phyloP scores from a whole-genome alignment of 257 asterid genomes.

The Phtheirospermum japonicum region DNA sequence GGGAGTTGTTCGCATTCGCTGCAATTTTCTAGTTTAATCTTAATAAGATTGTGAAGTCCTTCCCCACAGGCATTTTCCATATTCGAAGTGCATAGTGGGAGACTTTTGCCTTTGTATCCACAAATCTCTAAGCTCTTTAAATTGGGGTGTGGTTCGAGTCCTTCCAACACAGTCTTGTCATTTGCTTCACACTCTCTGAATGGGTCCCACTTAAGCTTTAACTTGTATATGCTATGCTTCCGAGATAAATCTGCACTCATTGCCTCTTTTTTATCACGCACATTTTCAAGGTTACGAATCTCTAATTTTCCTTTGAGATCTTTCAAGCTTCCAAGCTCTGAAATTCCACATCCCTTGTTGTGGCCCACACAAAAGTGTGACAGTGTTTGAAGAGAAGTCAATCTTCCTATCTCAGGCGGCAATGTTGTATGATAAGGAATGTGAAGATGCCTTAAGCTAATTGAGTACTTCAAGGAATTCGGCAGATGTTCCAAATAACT shows the following conservation, averaged over 20 bases:
- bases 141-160: background rate
- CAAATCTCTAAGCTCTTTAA: background rate
- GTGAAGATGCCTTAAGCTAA: background rate
- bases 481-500: background rate
- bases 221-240: background rate
- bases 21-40: too few relatives aligned
- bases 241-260: background rate
- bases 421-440: background rate
- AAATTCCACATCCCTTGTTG: background rate
- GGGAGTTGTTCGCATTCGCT: constrained; percentile 9
- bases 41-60: too few relatives aligned
- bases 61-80: background rate
- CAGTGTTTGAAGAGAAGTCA: constrained; percentile 1
- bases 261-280: constrained; percentile 9
- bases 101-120: background rate
- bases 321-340: constrained; percentile 4
- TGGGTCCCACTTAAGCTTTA: background rate
- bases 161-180: constrained; percentile 23
- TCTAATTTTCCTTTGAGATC: constrained; percentile 16
- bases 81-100: background rate
- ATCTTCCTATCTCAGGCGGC: background rate
- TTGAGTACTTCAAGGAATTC: constrained; percentile 20
- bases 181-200: background rate
- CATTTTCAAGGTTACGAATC: constrained; percentile 20
- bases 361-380: background rate